Evolutionary conservation across 129 eudicot genomes (phyloP).

Genomic region (Lactuca saligna): DNA sequence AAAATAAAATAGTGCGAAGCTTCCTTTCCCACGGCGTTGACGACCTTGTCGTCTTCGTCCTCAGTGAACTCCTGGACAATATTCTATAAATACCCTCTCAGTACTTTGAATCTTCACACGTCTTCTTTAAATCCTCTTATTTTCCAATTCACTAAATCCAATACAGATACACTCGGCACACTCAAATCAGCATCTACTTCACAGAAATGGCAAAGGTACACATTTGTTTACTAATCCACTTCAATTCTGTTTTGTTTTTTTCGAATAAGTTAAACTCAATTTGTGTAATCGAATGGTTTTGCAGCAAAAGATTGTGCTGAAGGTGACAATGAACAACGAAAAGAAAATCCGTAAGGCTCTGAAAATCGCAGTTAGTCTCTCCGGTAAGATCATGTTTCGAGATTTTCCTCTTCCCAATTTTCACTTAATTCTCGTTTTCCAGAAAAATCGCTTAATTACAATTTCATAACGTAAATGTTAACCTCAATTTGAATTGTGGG

Average conservation of each 20-base stretch:
- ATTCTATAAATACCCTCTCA: too few relatives aligned
- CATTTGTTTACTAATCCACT: neutral
- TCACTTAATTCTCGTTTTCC: neutral
- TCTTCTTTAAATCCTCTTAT: neutral
- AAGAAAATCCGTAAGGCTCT: constrained; percentile 32
- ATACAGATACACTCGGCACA: neutral
- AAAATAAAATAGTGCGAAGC: too few relatives aligned
- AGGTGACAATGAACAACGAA: constrained; percentile 23
- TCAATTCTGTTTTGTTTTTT: neutral
- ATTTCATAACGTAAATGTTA: neutral
- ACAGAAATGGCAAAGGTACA: constrained; percentile 25
- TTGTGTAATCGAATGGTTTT: neutral
- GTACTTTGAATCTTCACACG: neutral
- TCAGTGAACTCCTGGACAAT: too few relatives aligned
- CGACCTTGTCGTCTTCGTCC: too few relatives aligned
- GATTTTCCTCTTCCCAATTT: neutral
- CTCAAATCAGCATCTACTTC: neutral
- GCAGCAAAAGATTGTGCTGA: constrained; percentile 45
- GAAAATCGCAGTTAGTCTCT: constrained; percentile 29
- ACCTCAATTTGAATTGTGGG: neutral
- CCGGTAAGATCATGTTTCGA: constrained; percentile 21
- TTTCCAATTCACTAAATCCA: too few relatives aligned
- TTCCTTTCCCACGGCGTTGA: too few relatives aligned
- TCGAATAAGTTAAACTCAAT: constrained; percentile 5
- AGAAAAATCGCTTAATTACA: neutral